Conservation (phyloP, 1,284 basidiomycete species). For the Moniliella sp. region DNA sequence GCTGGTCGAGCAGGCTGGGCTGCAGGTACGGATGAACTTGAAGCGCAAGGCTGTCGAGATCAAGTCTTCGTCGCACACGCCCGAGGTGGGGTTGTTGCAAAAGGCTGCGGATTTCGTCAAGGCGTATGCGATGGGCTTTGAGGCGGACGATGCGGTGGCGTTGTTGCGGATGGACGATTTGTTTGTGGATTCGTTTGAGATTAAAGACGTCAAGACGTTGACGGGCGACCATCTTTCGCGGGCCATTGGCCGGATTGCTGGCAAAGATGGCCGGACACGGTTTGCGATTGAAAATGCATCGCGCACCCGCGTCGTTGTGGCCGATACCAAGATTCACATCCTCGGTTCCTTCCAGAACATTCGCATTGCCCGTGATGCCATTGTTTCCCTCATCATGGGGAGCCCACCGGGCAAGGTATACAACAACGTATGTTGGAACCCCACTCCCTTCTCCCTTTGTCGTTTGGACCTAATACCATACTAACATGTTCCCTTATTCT, state of each 20-base stretch:
- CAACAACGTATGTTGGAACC: conserved; percentile 31
- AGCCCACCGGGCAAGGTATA: conserved; percentile 93
- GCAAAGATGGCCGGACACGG: conserved; percentile 90
- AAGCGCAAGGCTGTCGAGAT: conserved; percentile 70
- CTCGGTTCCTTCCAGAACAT: conserved; percentile 88
- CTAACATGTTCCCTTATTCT: too few species aligned
- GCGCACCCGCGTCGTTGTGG: conserved; percentile 80
- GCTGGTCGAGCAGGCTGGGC: conserved; percentile 70
- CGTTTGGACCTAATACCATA: too few species aligned
- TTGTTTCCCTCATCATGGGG: conserved; percentile 80
- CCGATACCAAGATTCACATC: conserved; percentile 88
- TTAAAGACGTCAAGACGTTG: conserved; percentile 93
- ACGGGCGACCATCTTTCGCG: conserved; percentile 88
- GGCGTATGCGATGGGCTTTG: conserved; percentile 80
- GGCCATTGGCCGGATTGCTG: conserved; percentile 90
- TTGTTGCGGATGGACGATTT: conserved; percentile 82
- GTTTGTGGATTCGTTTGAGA: conserved; percentile 87
- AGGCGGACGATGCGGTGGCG: conserved; percentile 66
- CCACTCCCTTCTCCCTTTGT: background rate
- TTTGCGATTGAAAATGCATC: conserved; percentile 95
- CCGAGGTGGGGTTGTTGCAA: conserved; percentile 43
- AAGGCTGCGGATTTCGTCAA: conserved; percentile 97
- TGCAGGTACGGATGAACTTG: conserved; percentile 92
- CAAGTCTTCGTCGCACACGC: conserved; percentile 78
- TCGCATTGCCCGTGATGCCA: conserved; percentile 82